Evolutionary conservation across 768 basidiomycete species (phyloP), one percentile per base, ranked within the genome.

Genomic region (Tricholoma matsutake): DNA sequence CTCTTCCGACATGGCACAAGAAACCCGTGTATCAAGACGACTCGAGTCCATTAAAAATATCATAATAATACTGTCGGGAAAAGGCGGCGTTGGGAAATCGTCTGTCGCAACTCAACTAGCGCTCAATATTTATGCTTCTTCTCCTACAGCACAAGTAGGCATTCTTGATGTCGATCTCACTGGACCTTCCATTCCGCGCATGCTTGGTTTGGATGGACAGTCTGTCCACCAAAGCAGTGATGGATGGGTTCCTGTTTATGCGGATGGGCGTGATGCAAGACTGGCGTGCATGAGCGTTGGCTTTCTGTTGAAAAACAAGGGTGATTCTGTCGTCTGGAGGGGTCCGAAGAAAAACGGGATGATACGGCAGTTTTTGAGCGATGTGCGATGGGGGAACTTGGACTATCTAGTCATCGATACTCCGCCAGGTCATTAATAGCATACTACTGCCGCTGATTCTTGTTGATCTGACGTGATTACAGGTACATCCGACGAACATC

Each of bases 401-500:
- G 95, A 98, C 72, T 96, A 91, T 77, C 81, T 98, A 57, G 83
- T 98, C 57, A 88, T 97, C 52, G 96, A 97, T 72, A 99, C 97
- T 3, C 97, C 96, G 3, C 97, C 97, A 69, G 97, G 96, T 97
- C 65, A 32, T 60, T 52, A 49, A 59, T 57, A 25, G 22, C 22
- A 63, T 52, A 61, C 56, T 16, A 32, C 64, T 61, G 54, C 55
- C 25, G 29, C 25, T 35, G 34, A 9, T 60, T 57, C 14, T 37
- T 60, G 65, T 71, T 68, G 41, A 65, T 64, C 51, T n/a, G 31
- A 56, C 49, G 66, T 29, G 55, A 32, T 59, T 63, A 68, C 64
- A 99, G 96, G 97, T 34, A 99, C 97, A 41, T 98, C 97, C 20
- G 97, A 99, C 77, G 97, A 99, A 72, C 97, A 98, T 78, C 82